phyloP scores from a whole-genome alignment of 1,284 basidiomycete species.

The Cutaneotrichosporon mucoides region DNA sequence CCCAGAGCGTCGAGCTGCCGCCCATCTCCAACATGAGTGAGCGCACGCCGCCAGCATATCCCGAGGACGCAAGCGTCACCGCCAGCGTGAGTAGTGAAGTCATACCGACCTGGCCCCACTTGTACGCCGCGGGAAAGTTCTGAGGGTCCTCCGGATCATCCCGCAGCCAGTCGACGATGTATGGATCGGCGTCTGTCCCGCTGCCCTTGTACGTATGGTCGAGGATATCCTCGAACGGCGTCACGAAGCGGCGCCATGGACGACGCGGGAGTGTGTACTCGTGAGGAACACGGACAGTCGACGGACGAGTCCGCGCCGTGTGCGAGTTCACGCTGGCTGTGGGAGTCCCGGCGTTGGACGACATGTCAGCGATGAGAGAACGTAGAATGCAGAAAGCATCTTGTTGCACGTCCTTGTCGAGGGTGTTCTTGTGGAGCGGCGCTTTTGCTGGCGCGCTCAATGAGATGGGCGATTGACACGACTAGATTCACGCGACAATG shows the following conservation, averaged over 20 bases:
- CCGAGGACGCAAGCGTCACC: slow-evolving; percentile 1
- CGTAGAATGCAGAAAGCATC: too few species aligned
- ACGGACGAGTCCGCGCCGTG: too few species aligned
- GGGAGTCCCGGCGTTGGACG: too few species aligned
- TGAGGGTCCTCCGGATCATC: slow-evolving; percentile 31
- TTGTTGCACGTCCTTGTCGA: too few species aligned
- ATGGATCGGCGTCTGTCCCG: slow-evolving; percentile 47
- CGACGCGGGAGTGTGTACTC: slow-evolving; percentile 7
- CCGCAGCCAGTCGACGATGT: slow-evolving; percentile 41
- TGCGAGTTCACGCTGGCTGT: too few species aligned
- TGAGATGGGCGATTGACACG: too few species aligned
- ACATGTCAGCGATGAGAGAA: too few species aligned
- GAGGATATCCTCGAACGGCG: slow-evolving; percentile 44
- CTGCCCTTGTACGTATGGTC: slow-evolving; percentile 40
- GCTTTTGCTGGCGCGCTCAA: too few species aligned
- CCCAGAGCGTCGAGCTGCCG: slow-evolving; percentile 16
- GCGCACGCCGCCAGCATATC: slow-evolving; percentile 1
- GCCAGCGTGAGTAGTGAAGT: slow-evolving; percentile 1
- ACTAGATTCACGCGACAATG: too few species aligned
- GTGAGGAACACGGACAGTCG: too few species aligned
- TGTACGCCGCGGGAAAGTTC: slow-evolving; percentile 25
- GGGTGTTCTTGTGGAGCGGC: too few species aligned
- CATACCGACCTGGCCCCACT: slow-evolving; percentile 23
- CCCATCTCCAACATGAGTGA: slow-evolving; percentile 4
- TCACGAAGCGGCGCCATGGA: slow-evolving; percentile 39